These are phyloP conservation scores for Globisporangium spiculum DNA, from an alignment of 352 stramenopile species.

Conservation along the genomic window DNA sequence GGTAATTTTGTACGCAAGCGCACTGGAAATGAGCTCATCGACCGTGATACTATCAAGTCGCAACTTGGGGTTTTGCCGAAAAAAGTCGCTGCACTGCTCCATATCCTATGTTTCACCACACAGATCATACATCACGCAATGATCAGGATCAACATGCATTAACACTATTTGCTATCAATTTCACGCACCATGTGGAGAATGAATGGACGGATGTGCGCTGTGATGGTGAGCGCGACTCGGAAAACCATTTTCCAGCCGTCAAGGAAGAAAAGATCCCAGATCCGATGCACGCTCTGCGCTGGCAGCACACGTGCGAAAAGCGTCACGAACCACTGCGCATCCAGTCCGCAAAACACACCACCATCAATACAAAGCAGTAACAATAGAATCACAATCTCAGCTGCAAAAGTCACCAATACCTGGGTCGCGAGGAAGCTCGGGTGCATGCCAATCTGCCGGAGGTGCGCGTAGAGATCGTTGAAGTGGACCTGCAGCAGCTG, in stretches of 20 bases:
- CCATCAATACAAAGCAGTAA: background rate
- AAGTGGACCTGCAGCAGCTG: constrained; percentile 68
- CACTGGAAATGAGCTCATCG: constrained; percentile 38
- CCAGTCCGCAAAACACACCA: background rate
- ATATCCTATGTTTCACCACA: constrained; percentile 40
- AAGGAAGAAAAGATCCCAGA: constrained; percentile 75
- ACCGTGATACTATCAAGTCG: constrained; percentile 35
- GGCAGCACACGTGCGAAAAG: constrained; percentile 70
- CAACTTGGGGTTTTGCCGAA: constrained; percentile 58
- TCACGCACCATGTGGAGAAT: constrained; percentile 56
- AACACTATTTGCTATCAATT: background rate
- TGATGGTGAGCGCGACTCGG: constrained; percentile 66
- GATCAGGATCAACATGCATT: background rate
- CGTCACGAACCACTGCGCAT: constrained; percentile 78
- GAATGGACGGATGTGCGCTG: constrained; percentile 44
- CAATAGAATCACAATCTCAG: background rate
- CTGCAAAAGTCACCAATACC: constrained; percentile 28
- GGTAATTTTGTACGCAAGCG: constrained; percentile 69
- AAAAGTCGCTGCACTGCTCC: constrained; percentile 71
- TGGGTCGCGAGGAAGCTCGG: constrained; percentile 74
- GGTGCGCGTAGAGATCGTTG: constrained; percentile 56
- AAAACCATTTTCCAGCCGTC: constrained; percentile 82
- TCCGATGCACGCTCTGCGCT: constrained; percentile 35
- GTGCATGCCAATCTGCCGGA: constrained; percentile 80
- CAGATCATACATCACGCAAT: background rate